Percentiles rank a stretch among this genome's conserved stretches.
phyloP scores from a whole-genome alignment of 495 filamentous ascomycete genomes.

The Aspergillus mulundensis region DNA sequence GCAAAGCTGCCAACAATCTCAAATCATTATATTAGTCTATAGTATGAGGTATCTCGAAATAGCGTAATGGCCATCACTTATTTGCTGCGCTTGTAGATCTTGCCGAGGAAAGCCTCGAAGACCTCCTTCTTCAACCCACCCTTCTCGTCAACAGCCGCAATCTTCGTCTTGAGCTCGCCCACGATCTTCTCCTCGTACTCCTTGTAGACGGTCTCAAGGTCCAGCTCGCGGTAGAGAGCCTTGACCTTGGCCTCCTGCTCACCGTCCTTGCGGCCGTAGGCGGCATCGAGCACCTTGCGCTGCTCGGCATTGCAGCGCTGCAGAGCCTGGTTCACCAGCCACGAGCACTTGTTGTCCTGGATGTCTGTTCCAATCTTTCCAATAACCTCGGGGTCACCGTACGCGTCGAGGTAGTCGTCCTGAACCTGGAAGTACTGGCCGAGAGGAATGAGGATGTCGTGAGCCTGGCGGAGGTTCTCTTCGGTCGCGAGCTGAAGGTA shows the following conservation, averaged over 20 bases:
- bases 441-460: slow-evolving; percentile 94
- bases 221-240: slow-evolving; percentile 77
- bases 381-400: slow-evolving; percentile 88
- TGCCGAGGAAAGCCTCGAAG: slow-evolving; percentile 84
- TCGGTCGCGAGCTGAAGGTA: slow-evolving; percentile 76
- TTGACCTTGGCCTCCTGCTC: slow-evolving; percentile 79
- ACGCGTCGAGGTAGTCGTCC: slow-evolving; percentile 98
- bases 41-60: not conserved
- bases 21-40: not conserved
- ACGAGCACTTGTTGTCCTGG: slow-evolving; percentile 98
- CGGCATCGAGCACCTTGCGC: slow-evolving; percentile 69
- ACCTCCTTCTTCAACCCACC: slow-evolving; percentile 84
- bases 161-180: slow-evolving; percentile 65
- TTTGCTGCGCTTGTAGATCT: slow-evolving; percentile 97
- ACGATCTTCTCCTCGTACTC: slow-evolving; percentile 86
- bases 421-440: slow-evolving; percentile 99
- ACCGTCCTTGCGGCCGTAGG: slow-evolving; percentile 87
- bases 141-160: slow-evolving; percentile 74
- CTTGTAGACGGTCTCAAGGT: slow-evolving; percentile 75
- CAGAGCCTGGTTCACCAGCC: slow-evolving; percentile 93
- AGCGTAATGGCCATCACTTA: slow-evolving; percentile 30
- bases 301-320: slow-evolving; percentile 72
- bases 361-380: slow-evolving; percentile 99
- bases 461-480: slow-evolving; percentile 77
- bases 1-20: not conserved